A percentile compares a stretch with the other conserved stretches of the same genome.
phyloP scores from a whole-genome alignment of 768 basidiomycete species.

The Leccinum truebloodii region DNA sequence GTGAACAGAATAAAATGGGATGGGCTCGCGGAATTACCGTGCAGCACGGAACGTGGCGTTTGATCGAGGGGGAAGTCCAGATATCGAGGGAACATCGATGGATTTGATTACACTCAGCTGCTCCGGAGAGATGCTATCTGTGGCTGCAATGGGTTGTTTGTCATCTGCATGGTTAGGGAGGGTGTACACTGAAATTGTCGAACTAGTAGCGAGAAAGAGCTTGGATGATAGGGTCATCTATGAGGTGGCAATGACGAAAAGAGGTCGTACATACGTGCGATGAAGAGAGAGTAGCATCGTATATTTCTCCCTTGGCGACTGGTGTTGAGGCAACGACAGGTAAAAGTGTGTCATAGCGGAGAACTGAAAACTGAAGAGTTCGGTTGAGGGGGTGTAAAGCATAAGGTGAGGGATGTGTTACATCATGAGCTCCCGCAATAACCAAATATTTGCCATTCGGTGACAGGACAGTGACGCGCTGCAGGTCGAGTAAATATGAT shows the following conservation, averaged over 20 bases:
- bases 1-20: conserved; percentile 8
- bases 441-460: conserved; percentile 64
- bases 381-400: conserved; percentile 15
- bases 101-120: conserved; percentile 48
- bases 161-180: conserved; percentile 39
- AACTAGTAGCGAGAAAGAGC: conserved; percentile 69
- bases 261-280: conserved; percentile 48
- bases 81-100: conserved; percentile 53
- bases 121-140: conserved; percentile 20
- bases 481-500: conserved; percentile 10
- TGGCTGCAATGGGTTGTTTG: background rate
- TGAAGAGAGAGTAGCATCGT: conserved; percentile 78
- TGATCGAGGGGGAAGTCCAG: conserved; percentile 46
- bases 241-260: background rate
- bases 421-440: conserved; percentile 72
- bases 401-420: conserved; percentile 37
- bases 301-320: conserved; percentile 75
- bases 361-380: conserved; percentile 55
- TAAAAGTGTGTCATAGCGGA: conserved; percentile 59
- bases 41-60: conserved; percentile 59
- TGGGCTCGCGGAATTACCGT: conserved; percentile 39
- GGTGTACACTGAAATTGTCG: conserved; percentile 61
- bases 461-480: conserved; percentile 87
- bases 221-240: conserved; percentile 27
- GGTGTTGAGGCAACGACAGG: conserved; percentile 49